Evolutionary conservation across 371 early-diverging fungal genomes (phyloP), one percentile per base, ranked within the genome.

Genomic region (Saksenaea oblongispora): DNA sequence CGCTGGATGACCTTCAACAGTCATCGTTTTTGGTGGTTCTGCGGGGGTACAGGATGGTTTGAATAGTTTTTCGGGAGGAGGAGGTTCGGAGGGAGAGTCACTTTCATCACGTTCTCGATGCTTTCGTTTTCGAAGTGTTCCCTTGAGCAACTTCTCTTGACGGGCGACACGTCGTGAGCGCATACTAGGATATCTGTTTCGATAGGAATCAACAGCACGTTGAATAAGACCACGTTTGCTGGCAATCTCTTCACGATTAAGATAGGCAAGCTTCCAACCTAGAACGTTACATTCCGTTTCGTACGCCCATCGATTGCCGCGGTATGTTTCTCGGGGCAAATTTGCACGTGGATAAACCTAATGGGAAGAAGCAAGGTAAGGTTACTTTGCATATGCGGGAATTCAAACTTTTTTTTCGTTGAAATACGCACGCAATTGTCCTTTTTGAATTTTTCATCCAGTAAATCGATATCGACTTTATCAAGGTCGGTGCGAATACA

Each of bases 171-270:
- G 84, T 42, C 95, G 83, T 22, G 90, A 91, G 56, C 93, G 84
- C 73, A 89, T 85, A 44, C 91, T 90, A 13, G 93, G 91, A 65
- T 90, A 90, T 10, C 93, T 87, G 62, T 95, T 93, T 56, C 98
- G 87, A 69, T 93, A 98, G 35, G 91, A 92, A 73, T 98, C 98
- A 0, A 98, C 98, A 2, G 97, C 97, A 0, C 98, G 83, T 72
- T 98, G 98, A 56, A 98, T 86, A 47, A 97, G 78, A 1, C 98
- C 98, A 54, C 97, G 88, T 54, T 93, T 92, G 8, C 91, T 95
- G 47, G 89, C 84, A 35, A 96, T 86, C 47, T 93, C 84, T 27
- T 85, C 85, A 24, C 85, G 88, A 72, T 98, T 98, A 13, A 95
- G 73, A 66, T 87, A 93, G 14, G 93, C 89, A 59, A 94, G 93